Evolutionary conservation across 306 rosid genomes (phyloP), one percentile per base, ranked within the genome.

Genomic region (Dryas drummondii): DNA sequence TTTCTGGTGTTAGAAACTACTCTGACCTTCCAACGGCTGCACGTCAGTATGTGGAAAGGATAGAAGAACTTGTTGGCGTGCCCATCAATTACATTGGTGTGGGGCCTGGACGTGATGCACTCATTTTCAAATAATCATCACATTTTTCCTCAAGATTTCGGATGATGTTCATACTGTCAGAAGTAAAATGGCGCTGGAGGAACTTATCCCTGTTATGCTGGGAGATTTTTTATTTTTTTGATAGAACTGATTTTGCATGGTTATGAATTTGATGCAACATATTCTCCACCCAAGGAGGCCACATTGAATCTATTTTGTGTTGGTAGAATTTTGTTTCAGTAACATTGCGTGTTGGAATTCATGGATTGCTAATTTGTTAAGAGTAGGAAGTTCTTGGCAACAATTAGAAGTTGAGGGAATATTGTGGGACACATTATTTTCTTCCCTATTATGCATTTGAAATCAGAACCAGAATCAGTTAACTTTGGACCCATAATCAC

Each of bases 31-130:
- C 99, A 14, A 86, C 82, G 82, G 89, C 89, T 47, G 97, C 99
- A 7, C 86, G 85, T 3, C 76, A 59, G 55, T 94, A 90, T 6
- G 93, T 94, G 72, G 89, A 91, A 86, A 90, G 98, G 88, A 88
- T 96, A 70, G 98, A 92, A 84, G 92, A 96, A 80, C 97, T 90
- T 46, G 90, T 82, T 40, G 97, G 96, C 41, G 80, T 92, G 66
- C 99, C 99, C 14, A 76, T 94, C 72, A 91, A 92, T 83, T 94
- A 94, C 86, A 84, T 92, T 58, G 99, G 99, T 77, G 92, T 94
- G 52, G 93, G 99, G 9, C 97, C 98, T 32, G 97, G 99, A 64
- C 97, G 99, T 2, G 99, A 94, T 80, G 98, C 99, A 6, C 93
- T 94, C 74, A 87, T 94, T 44, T 85, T 63, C 83, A 94, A 94